Evolutionary conservation across 495 filamentous ascomycete genomes (phyloP).

Genomic region (Penicillium diatomitis): DNA sequence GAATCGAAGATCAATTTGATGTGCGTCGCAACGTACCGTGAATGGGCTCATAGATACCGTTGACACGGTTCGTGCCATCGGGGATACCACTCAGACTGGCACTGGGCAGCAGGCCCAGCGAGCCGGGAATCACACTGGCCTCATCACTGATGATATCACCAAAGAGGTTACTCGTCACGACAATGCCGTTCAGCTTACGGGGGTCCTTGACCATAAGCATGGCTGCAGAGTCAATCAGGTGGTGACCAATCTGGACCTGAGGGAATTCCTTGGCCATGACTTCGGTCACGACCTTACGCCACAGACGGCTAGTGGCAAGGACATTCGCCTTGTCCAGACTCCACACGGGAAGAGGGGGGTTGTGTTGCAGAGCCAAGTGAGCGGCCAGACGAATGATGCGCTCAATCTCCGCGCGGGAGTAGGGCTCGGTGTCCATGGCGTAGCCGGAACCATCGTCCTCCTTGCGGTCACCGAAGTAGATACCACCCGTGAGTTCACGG

Average conservation of each 20-base stretch:
- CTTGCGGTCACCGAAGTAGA: slow-evolving; percentile 92
- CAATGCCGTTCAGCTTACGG: slow-evolving; percentile 77
- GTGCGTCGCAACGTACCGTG: slow-evolving; percentile 54
- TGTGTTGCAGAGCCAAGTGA: slow-evolving; percentile 66
- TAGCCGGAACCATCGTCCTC: slow-evolving; percentile 69
- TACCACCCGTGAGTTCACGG: slow-evolving; percentile 87
- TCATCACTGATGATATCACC: slow-evolving; percentile 97
- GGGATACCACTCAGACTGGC: slow-evolving; percentile 82
- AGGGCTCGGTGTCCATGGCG: slow-evolving; percentile 85
- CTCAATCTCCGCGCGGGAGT: slow-evolving; percentile 81
- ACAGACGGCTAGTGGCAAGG: slow-evolving; percentile 78
- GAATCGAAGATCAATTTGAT: too few species aligned
- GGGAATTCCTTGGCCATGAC: slow-evolving; percentile 78
- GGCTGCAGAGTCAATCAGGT: slow-evolving; percentile 90
- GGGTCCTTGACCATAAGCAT: slow-evolving; percentile 98
- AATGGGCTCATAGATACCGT: slow-evolving; percentile 94
- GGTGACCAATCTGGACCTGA: slow-evolving; percentile 70
- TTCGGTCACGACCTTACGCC: slow-evolving; percentile 81
- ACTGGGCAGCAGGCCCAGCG: slow-evolving; percentile 80
- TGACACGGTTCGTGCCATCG: slow-evolving; percentile 49
- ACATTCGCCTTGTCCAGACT: slow-evolving; percentile 97
- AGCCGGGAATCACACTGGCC: slow-evolving; percentile 91
- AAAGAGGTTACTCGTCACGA: slow-evolving; percentile 91
- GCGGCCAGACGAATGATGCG: slow-evolving; percentile 77
- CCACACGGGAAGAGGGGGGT: slow-evolving; percentile 78